Base-by-base conservation (phyloP, 192 early-diverging fungal species). In the Martensiomyces pterosporus region DNA sequence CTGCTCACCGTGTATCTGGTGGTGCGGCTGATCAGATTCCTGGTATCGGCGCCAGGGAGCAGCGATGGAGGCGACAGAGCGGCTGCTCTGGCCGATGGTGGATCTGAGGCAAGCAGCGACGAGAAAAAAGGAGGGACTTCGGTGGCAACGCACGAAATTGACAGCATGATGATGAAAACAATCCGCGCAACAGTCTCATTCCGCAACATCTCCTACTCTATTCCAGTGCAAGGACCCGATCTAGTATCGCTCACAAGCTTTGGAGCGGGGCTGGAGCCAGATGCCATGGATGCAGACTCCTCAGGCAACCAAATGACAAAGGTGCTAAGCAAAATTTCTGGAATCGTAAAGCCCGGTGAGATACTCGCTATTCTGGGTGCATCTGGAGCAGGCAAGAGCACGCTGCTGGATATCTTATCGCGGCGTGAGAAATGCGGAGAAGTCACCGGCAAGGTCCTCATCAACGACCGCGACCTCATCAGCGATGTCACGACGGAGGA, bases 361-460 rank as follows among this genome's bases (percentile, higher is more conserved):
- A 80, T 97, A 5, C 80, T 93, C 79, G 93, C 93, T 16, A 91
- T 97, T 39, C 88, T 97, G 83, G 93, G 91, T 5, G 88, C 86
- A 3, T 91, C 89, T 13, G 90, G 90, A 8, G 93, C 93, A 0
- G 94, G 94, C 6, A 97, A 97, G 57, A 91, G 92, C 13, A 92
- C 85, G n/a, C 70, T 94, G 25, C 64, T 97, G 24, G 91, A 97
- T 52, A 92, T 97, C 55, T 58, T 97, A 9, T 91, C 93, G 2
- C 73, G 81, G 9, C 67, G 92, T 47, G 71, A 82, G 69, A 85
- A 87, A 48, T 63, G 79, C 36, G 82, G 85, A 35, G 64, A 45
- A 0, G 81, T 90, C 6, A 54, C 74, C 3, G 92, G 94, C 1
- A 78, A 87, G n/a, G 83, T 93, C n/a, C 79, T 85, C 25, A 78